Conservation (phyloP, 257 asterid genomes). For the Scutellaria galericulata region DNA sequence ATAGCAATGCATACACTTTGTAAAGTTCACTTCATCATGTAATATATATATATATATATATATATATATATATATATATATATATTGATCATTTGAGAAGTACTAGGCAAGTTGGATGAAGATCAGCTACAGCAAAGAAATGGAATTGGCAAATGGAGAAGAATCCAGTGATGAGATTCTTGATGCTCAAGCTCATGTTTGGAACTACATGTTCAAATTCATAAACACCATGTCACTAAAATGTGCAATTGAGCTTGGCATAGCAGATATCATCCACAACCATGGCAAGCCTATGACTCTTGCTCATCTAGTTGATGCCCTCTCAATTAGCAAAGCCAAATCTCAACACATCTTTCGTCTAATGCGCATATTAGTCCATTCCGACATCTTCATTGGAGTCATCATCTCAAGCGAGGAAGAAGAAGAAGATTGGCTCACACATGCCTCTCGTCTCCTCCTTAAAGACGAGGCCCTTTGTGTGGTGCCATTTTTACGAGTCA, state of each 20-base stretch:
- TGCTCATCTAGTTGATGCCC: background rate
- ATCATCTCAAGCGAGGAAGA: too few species aligned
- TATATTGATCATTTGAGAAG: too few species aligned
- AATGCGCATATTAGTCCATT: slow-evolving; percentile 21
- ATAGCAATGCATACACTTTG: too few species aligned
- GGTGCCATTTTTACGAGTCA: background rate
- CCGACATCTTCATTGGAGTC: background rate
- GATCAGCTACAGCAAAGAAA: too few species aligned
- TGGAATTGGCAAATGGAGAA: background rate
- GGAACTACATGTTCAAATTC: slow-evolving; percentile 29
- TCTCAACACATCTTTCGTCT: slow-evolving; percentile 11
- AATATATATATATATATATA: too few species aligned
- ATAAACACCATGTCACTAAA: slow-evolving; percentile 24
- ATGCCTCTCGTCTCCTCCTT: background rate
- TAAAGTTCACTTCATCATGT: too few species aligned
- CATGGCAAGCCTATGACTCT: slow-evolving; percentile 28
- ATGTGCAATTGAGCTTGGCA: slow-evolving; percentile 26
- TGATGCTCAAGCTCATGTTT: slow-evolving; percentile 32
- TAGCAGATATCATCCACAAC: slow-evolving; percentile 25
- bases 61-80: too few species aligned
- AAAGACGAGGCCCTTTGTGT: slow-evolving; percentile 14
- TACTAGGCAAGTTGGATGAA: too few species aligned
- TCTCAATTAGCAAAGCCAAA: slow-evolving; percentile 29
- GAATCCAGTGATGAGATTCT: slow-evolving; percentile 14
- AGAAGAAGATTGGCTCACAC: too few species aligned